phyloP scores from a whole-genome alignment of 441 rosid genomes.

The Flueggea neowawraea region DNA sequence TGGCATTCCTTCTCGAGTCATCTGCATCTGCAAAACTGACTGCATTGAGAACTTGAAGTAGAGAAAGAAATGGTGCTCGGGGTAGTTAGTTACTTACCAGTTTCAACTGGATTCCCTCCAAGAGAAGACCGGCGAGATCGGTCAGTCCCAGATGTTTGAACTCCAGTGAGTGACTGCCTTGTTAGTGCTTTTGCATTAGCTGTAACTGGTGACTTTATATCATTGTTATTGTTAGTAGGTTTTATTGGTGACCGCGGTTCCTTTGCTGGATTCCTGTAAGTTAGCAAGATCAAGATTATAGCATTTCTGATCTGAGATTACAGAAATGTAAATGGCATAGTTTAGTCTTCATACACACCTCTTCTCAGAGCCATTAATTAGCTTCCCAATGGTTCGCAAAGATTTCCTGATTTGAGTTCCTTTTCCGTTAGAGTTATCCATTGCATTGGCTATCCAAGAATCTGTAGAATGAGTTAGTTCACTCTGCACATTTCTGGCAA shows the following conservation, averaged over 20 bases:
- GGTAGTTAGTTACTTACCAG: constrained; percentile 33
- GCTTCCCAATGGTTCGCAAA: constrained; percentile 75
- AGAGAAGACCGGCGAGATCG: constrained; percentile 73
- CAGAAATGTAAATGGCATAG: background rate
- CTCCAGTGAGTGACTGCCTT: constrained; percentile 80
- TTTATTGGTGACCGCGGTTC: constrained; percentile 40
- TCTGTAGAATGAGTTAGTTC: constrained; percentile 37
- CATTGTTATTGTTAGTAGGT: constrained; percentile 23
- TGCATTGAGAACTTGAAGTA: background rate
- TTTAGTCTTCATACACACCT: constrained; percentile 31
- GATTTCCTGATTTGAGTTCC: constrained; percentile 83
- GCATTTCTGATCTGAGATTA: background rate
- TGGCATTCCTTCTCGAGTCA: constrained; percentile 51
- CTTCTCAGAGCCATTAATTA: constrained; percentile 85
- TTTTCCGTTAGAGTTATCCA: constrained; percentile 40
- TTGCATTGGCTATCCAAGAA: constrained; percentile 22
- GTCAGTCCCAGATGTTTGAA: constrained; percentile 32
- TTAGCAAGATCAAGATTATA: background rate
- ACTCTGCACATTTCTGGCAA: constrained; percentile 33
- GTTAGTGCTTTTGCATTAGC: constrained; percentile 47
- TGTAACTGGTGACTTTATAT: constrained; percentile 39
- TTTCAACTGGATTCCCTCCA: constrained; percentile 60
- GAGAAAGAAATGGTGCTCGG: background rate
- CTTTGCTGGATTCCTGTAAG: constrained; percentile 34
- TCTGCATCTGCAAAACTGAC: constrained; percentile 24